Percentiles rank a stretch among this genome's conserved stretches.
These are phyloP conservation scores for Heliamphora pulchella DNA, from an alignment of 179 eudicot species.

Conservation along the genomic window DNA sequence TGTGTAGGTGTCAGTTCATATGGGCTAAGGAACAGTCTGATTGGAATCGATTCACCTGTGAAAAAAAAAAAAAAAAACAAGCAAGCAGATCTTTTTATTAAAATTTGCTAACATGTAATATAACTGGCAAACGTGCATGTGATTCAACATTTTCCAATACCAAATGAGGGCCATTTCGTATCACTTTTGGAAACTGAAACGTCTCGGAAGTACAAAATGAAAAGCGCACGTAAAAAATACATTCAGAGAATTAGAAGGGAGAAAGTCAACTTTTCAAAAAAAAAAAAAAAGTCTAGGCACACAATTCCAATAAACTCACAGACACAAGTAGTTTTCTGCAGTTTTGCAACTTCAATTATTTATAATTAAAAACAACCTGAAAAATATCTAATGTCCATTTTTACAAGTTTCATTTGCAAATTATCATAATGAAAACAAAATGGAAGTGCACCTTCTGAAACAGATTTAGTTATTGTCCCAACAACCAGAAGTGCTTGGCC, in stretches of 20 bases:
- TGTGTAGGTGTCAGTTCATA: conserved; percentile 92
- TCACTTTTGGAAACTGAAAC: not conserved
- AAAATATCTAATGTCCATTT: not conserved
- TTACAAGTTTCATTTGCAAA: not conserved
- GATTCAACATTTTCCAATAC: not conserved
- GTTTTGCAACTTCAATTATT: not conserved
- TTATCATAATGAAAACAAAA: not conserved
- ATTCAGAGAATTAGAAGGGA: no score
- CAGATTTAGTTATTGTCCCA: not conserved
- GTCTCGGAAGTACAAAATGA: no score
- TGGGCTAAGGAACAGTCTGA: conserved; percentile 86
- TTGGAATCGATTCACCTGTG: conserved; percentile 94
- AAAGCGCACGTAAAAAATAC: no score
- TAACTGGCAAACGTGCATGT: not conserved
- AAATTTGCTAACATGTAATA: not conserved
- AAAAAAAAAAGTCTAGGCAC: not conserved
- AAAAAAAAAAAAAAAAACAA: conserved; percentile 1
- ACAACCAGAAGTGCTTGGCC: not conserved
- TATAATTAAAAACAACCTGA: not conserved
- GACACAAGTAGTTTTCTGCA: not conserved
- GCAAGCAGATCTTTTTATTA: not conserved
- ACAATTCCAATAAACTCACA: not conserved
- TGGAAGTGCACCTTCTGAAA: not conserved
- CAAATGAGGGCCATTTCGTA: not conserved
- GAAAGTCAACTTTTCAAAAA: not conserved